Conservation (phyloP, 495 filamentous ascomycete genomes). For the Aspergillus leporis region DNA sequence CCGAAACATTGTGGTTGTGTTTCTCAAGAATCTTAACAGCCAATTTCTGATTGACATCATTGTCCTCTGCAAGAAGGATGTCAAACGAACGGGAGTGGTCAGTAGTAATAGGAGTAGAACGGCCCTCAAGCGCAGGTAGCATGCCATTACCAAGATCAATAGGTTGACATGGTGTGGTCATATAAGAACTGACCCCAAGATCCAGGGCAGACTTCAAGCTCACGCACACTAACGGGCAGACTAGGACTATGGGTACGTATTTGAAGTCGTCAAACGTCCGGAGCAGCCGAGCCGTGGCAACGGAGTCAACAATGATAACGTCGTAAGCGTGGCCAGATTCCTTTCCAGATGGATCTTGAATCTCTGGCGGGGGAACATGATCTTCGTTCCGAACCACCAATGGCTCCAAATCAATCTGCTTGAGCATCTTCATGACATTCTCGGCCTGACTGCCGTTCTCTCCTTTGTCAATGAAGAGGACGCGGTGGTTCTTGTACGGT, state of each 20-base stretch:
- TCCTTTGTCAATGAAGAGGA: slow-evolving; percentile 95
- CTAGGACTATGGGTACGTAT: slow-evolving; percentile 92
- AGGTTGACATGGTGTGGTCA: slow-evolving; percentile 94
- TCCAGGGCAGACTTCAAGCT: slow-evolving; percentile 94
- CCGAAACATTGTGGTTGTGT: slow-evolving; percentile 94
- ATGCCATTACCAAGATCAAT: slow-evolving; percentile 98
- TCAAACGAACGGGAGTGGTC: slow-evolving; percentile 96
- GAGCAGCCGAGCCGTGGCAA: slow-evolving; percentile 81
- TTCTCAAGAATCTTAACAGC: slow-evolving; percentile 98
- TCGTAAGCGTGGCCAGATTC: slow-evolving; percentile 76
- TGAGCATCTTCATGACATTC: slow-evolving; percentile 78
- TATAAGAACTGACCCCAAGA: slow-evolving; percentile 95
- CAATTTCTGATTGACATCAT: slow-evolving; percentile 93
- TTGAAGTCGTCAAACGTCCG: slow-evolving; percentile 92
- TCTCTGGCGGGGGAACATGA: slow-evolving; percentile 61
- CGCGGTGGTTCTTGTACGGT: slow-evolving; percentile 84
- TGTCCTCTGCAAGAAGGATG: slow-evolving; percentile 95
- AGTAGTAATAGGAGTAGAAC: slow-evolving; percentile 86
- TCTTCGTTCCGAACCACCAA: slow-evolving; percentile 72
- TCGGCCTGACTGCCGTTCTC: slow-evolving; percentile 70
- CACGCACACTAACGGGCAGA: slow-evolving; percentile 88
- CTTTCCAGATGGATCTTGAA: slow-evolving; percentile 53
- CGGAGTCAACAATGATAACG: slow-evolving; percentile 95
- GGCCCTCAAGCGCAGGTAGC: slow-evolving; percentile 94
- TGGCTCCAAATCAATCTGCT: slow-evolving; percentile 75